Evolutionary conservation across 2,329 filamentous ascomycete genomes (phyloP).

Genomic region (Laburnicola sp.): DNA sequence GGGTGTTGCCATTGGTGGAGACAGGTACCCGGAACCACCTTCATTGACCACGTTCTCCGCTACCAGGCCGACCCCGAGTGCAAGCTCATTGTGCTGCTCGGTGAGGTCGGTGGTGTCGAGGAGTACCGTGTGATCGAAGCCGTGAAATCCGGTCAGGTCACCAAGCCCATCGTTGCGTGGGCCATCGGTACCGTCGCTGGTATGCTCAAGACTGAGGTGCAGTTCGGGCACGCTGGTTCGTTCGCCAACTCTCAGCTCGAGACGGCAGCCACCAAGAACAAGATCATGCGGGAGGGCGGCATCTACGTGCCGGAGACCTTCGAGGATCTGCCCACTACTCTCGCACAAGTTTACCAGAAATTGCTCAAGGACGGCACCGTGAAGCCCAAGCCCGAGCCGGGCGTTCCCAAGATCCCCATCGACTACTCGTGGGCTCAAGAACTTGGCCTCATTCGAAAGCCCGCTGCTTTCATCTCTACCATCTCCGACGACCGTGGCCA

Average conservation of each 20-base stretch:
- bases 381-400: constrained; percentile 82
- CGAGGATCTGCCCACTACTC: constrained; percentile 81
- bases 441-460: constrained; percentile 98
- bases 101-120: constrained; percentile 98
- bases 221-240: constrained; percentile 97
- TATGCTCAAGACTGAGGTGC: constrained; percentile 99
- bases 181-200: constrained; percentile 98
- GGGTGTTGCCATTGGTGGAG: constrained; percentile 98
- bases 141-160: constrained; percentile 90
- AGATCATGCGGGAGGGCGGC: constrained; percentile 91
- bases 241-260: constrained; percentile 99
- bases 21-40: constrained; percentile 99
- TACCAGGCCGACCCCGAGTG: constrained; percentile 96
- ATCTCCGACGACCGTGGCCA: constrained; percentile 99
- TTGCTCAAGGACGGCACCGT: constrained; percentile 84
- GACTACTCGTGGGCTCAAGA: constrained; percentile 99
- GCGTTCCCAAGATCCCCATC: constrained; percentile 97
- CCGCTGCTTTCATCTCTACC: constrained; percentile 98
- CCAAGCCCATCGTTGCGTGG: constrained; percentile 98
- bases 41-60: constrained; percentile 96
- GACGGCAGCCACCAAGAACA: constrained; percentile 95
- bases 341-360: constrained; percentile 83
- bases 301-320: constrained; percentile 95
- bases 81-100: constrained; percentile 94
- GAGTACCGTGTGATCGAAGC: constrained; percentile 99